phyloP scores from a whole-genome alignment of 2,329 filamentous ascomycete species.

The Mollisiaceae sp. region DNA sequence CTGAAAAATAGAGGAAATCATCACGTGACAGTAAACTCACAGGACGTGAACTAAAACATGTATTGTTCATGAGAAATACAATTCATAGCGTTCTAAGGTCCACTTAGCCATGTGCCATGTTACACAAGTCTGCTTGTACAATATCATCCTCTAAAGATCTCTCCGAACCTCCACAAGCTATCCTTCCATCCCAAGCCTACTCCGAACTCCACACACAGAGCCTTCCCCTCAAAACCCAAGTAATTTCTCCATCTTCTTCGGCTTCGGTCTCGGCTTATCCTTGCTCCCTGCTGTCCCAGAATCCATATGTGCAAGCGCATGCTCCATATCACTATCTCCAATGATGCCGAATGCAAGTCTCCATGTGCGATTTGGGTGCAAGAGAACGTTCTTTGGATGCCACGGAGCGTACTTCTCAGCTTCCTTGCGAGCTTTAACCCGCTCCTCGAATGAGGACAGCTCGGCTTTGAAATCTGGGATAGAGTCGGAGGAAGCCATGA shows the following conservation, averaged over 20 bases:
- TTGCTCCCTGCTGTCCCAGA: conserved; percentile 19
- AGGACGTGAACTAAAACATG: too few species aligned
- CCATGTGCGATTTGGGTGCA: conserved; percentile 20
- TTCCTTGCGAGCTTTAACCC: conserved; percentile 10
- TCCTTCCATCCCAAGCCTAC: neutral
- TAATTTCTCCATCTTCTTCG: conserved; percentile 7
- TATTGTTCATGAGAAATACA: neutral
- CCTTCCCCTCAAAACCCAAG: neutral
- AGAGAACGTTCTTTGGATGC: conserved; percentile 20
- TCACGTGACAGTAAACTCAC: too few species aligned
- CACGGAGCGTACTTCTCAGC: conserved; percentile 26
- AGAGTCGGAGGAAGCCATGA: neutral
- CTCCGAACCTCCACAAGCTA: neutral
- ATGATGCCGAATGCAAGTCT: conserved; percentile 22
- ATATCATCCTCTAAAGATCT: too few species aligned
- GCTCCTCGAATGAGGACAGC: conserved; percentile 10
- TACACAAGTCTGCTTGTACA: too few species aligned
- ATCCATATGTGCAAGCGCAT: conserved; percentile 23
- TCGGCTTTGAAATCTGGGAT: conserved; percentile 11
- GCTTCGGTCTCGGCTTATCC: conserved; percentile 22
- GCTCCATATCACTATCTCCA: conserved; percentile 20
- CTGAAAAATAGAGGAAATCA: too few species aligned
- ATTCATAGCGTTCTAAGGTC: too few species aligned
- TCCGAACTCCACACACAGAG: neutral
- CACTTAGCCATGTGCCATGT: too few species aligned